These are phyloP conservation scores for Cytospora schulzeri DNA, from an alignment of 2,329 filamentous ascomycete genomes.

Conservation along the genomic window DNA sequence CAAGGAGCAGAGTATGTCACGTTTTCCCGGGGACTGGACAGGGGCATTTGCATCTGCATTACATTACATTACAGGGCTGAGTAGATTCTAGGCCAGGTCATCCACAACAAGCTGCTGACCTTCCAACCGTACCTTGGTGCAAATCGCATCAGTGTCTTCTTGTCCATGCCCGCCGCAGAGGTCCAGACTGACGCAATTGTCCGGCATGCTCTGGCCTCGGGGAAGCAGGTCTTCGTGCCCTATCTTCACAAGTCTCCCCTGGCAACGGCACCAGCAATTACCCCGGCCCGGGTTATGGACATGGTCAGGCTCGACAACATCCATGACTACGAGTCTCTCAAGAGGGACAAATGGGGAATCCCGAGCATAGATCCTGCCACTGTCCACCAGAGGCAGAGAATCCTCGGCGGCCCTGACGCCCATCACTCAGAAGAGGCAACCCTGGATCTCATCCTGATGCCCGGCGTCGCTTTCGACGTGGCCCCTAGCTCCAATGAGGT, in stretches of 20 bases:
- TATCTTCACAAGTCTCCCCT: slow-evolving; percentile 72
- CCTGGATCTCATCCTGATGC: slow-evolving; percentile 87
- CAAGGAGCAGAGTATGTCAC: slow-evolving; percentile 68
- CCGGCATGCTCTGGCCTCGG: slow-evolving; percentile 71
- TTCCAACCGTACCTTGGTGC: slow-evolving; percentile 77
- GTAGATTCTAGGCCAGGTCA: slow-evolving; percentile 57
- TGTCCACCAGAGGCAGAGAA: slow-evolving; percentile 67
- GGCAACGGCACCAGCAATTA: slow-evolving; percentile 42
- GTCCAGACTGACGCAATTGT: slow-evolving; percentile 84
- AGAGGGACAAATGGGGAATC: slow-evolving; percentile 88
- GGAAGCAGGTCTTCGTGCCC: slow-evolving; percentile 89
- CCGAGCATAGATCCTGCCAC: slow-evolving; percentile 75
- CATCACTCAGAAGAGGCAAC: slow-evolving; percentile 47
- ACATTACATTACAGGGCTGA: slow-evolving; percentile 14
- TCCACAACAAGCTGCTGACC: slow-evolving; percentile 65
- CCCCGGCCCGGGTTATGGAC: slow-evolving; percentile 78
- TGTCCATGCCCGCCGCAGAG: slow-evolving; percentile 90
- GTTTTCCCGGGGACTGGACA: slow-evolving; percentile 34
- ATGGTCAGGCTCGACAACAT: slow-evolving; percentile 81
- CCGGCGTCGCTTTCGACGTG: slow-evolving; percentile 87
- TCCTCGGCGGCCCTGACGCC: slow-evolving; percentile 64
- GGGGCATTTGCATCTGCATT: neutral
- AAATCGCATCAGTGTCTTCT: slow-evolving; percentile 77
- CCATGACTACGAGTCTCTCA: slow-evolving; percentile 75
- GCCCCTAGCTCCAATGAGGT: slow-evolving; percentile 56